phyloP scores from a whole-genome alignment of 306 rosid genomes.

The Fagus crenata region DNA sequence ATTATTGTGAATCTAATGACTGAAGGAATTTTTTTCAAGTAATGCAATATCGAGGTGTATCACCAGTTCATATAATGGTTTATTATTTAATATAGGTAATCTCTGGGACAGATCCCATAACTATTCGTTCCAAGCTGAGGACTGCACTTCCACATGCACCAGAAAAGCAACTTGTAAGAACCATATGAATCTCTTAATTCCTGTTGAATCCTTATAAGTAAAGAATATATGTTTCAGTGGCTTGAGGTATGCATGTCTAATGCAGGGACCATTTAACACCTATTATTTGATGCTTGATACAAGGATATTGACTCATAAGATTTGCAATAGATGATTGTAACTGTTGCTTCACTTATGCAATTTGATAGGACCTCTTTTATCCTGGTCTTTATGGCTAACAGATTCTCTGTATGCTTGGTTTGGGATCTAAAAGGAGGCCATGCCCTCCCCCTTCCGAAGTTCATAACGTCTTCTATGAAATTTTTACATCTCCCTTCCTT shows the following conservation, averaged over 20 bases:
- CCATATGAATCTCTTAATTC: background rate
- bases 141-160: constrained; percentile 82
- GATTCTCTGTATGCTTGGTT: background rate
- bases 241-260: background rate
- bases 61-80: background rate
- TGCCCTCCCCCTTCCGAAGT: constrained; percentile 19
- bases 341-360: background rate
- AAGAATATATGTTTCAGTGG: background rate
- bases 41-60: background rate
- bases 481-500: background rate
- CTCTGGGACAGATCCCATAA: constrained; percentile 88
- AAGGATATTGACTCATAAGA: background rate
- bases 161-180: constrained; percentile 85
- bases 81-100: constrained; percentile 46
- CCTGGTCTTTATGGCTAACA: background rate
- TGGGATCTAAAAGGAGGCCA: background rate
- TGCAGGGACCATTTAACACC: background rate
- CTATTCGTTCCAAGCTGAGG: constrained; percentile 76
- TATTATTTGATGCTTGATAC: background rate
- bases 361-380: background rate
- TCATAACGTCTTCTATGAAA: constrained; percentile 8
- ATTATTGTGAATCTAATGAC: background rate
- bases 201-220: background rate
- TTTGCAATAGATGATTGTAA: background rate
- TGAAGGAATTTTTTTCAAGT: background rate